A percentile compares a stretch with the other conserved stretches of the same genome.
phyloP scores from a whole-genome alignment of 192 early-diverging fungal species.

The Spinellus fusiger region DNA sequence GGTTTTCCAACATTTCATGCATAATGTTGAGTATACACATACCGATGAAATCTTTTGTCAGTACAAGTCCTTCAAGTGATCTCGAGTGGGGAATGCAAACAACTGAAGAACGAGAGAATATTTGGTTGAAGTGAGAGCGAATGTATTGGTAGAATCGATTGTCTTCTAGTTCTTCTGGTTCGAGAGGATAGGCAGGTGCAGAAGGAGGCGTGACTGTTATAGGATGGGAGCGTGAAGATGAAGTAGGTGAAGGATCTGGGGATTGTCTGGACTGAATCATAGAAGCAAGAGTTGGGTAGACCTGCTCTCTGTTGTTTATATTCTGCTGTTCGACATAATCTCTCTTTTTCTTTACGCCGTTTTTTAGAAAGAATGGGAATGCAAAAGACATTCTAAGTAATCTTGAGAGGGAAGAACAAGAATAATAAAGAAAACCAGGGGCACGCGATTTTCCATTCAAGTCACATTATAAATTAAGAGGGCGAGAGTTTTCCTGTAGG shows the following conservation, averaged over 20 bases:
- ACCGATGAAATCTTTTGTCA: constrained; percentile 45
- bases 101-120: constrained; percentile 36
- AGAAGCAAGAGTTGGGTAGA: constrained; percentile 22
- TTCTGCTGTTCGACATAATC: background rate
- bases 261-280: constrained; percentile 15
- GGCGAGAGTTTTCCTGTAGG: background rate
- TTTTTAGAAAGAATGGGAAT: constrained; percentile 10
- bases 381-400: constrained; percentile 2
- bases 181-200: constrained; percentile 1
- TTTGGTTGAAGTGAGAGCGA: constrained; percentile 15
- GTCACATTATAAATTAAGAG: background rate
- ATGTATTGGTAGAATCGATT: constrained; percentile 26
- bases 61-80: constrained; percentile 32
- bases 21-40: background rate
- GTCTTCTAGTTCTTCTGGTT: constrained; percentile 28
- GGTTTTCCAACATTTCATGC: background rate
- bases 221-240: background rate
- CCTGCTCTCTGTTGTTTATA: background rate
- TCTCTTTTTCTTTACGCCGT: constrained; percentile 11
- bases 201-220: background rate
- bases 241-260: constrained; percentile 2
- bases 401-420: background rate
- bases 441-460: background rate
- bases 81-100: constrained; percentile 44
- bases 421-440: background rate